Evolutionary conservation across 148 eudicot genomes (phyloP).

Genomic region (Suaeda aralocaspica): DNA sequence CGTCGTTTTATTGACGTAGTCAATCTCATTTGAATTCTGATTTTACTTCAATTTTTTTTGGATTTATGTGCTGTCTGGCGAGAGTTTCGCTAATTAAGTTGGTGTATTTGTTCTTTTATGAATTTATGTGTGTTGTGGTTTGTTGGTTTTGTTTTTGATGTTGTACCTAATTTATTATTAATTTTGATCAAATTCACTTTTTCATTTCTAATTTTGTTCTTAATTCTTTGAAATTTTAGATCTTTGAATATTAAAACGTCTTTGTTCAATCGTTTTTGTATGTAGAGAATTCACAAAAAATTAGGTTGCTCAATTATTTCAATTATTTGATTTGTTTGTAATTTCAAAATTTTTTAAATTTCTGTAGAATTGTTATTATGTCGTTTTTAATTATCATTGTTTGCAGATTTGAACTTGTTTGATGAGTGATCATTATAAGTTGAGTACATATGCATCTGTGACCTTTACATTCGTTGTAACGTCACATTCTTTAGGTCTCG

Average conservation of each 20-base stretch:
- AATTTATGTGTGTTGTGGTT: not conserved
- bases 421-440: too few relatives aligned
- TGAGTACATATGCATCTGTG: too few relatives aligned
- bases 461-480: too few relatives aligned
- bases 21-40: constrained; percentile 17
- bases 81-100: not conserved
- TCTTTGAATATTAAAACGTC: not conserved
- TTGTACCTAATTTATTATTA: constrained; percentile 1
- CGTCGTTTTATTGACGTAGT: constrained; percentile 9
- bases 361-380: not conserved
- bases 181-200: not conserved
- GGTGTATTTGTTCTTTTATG: too few relatives aligned
- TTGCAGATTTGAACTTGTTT: constrained; percentile 2
- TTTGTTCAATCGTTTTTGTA: not conserved
- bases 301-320: not conserved
- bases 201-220: not conserved
- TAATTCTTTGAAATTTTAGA: constrained; percentile 1
- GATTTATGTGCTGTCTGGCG: not conserved
- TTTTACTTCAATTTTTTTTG: not conserved
- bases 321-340: not conserved
- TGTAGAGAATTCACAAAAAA: not conserved
- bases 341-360: not conserved
- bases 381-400: not conserved
- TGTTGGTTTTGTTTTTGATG: constrained; percentile 2
- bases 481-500: too few relatives aligned